Conservation (phyloP, 2,329 filamentous ascomycete species). For the Aureobasidium pullulans region DNA sequence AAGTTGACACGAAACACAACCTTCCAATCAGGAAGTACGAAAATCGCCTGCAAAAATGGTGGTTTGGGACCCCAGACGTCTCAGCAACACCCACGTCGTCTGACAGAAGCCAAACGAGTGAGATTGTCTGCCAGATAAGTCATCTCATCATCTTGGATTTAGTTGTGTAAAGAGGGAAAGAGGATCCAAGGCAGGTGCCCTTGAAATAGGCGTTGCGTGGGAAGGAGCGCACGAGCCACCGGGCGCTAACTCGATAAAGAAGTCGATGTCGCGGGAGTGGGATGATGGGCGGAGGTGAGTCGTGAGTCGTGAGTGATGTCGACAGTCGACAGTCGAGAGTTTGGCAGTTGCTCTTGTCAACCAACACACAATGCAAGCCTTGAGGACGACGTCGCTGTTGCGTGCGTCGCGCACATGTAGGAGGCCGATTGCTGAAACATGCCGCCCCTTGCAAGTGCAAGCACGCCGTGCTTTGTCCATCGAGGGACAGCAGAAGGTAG, state of each 20-base stretch:
- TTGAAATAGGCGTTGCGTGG: background rate
- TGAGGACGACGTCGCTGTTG: constrained; percentile 30
- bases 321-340: background rate
- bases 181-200: constrained; percentile 15
- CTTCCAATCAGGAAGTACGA: constrained; percentile 38
- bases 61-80: constrained; percentile 37
- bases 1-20: constrained; percentile 26
- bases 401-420: constrained; percentile 29
- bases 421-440: constrained; percentile 23
- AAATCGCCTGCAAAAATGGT: constrained; percentile 40
- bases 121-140: constrained; percentile 45
- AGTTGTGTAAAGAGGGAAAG: constrained; percentile 58
- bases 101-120: constrained; percentile 37
- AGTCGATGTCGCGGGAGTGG: background rate
- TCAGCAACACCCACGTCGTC: constrained; percentile 42
- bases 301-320: background rate
- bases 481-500: constrained; percentile 43
- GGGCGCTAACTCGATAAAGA: background rate
- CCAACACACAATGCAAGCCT: constrained; percentile 32
- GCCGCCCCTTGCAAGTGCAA: constrained; percentile 25
- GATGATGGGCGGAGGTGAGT: constrained; percentile 1
- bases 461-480: constrained; percentile 34
- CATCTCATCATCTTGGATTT: constrained; percentile 72
- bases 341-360: constrained; percentile 14
- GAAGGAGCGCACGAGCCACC: background rate